Evolutionary conservation across 208 protist species (phyloP).

Genomic region (Endotrypanum monterogeii): DNA sequence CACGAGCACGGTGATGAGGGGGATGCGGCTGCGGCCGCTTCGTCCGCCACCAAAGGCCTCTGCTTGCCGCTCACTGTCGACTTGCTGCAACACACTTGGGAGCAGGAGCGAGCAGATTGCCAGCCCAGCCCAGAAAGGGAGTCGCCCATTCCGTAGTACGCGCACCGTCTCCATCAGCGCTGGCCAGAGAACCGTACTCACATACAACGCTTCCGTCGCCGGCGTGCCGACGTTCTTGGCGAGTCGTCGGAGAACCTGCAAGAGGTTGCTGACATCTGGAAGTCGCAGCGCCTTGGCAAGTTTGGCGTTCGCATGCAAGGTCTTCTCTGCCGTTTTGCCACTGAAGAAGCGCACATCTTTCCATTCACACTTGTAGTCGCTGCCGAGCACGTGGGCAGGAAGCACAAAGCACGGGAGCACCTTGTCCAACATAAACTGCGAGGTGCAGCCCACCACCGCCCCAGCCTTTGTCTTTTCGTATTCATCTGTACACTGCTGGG

Average conservation of each 20-base stretch:
- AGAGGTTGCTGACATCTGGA: conserved; percentile 28
- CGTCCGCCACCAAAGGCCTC: not conserved
- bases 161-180: conserved; percentile 28
- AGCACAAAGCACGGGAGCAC: conserved; percentile 36
- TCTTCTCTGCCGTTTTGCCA: conserved; percentile 16
- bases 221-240: conserved; percentile 28
- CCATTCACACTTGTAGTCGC: conserved; percentile 33
- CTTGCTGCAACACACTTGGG: conserved; percentile 41
- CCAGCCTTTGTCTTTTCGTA: not conserved
- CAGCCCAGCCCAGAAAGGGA: conserved; percentile 72
- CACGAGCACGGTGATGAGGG: not conserved
- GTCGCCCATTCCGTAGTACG: conserved; percentile 28
- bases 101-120: conserved; percentile 58
- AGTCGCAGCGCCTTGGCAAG: conserved; percentile 42
- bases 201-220: conserved; percentile 12
- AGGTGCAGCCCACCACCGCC: conserved; percentile 9
- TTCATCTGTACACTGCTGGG: not conserved
- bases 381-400: conserved; percentile 27
- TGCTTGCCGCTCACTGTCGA: conserved; percentile 6
- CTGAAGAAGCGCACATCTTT: conserved; percentile 29
- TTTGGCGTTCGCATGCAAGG: conserved; percentile 44
- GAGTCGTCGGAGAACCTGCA: conserved; percentile 38
- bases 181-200: conserved; percentile 23
- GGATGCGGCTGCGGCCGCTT: not conserved
- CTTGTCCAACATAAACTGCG: conserved; percentile 21